Evolutionary conservation across 331 rosid species (phyloP).

Genomic region (Cydonia oblonga): DNA sequence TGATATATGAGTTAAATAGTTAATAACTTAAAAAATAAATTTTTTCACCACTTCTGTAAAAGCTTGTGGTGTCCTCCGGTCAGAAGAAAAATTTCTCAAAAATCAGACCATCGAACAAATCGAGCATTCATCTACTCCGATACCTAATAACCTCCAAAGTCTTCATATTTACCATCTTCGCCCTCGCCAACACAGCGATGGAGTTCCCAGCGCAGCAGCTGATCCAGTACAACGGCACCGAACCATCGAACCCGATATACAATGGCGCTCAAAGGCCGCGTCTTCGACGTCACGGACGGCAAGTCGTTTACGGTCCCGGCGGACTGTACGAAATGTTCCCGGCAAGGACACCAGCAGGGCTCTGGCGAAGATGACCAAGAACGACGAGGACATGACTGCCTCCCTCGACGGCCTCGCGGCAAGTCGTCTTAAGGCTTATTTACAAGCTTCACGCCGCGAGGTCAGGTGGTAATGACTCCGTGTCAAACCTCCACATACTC

Average conservation of each 20-base stretch:
- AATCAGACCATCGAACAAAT: neutral
- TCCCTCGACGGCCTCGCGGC: constrained; percentile 72
- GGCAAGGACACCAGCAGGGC: constrained; percentile 93
- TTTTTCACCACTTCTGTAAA: too few species aligned
- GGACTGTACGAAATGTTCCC: constrained; percentile 79
- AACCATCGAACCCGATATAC: constrained; percentile 72
- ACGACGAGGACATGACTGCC: constrained; percentile 51
- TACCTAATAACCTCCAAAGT: neutral
- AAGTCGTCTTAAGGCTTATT: too few species aligned
- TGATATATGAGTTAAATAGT: too few species aligned
- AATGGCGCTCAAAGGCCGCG: constrained; percentile 64
- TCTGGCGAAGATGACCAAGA: constrained; percentile 85
- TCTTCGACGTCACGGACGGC: constrained; percentile 67
- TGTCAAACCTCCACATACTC: constrained; percentile 73
- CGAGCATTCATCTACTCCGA: neutral
- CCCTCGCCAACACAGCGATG: neutral
- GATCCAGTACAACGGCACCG: constrained; percentile 54
- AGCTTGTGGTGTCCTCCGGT: too few species aligned
- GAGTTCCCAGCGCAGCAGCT: constrained; percentile 24
- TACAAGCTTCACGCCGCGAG: constrained; percentile 12
- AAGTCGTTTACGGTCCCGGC: constrained; percentile 76
- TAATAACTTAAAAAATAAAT: too few species aligned
- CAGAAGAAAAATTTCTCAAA: neutral
- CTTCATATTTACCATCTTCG: neutral
- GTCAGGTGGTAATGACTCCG: constrained; percentile 84